These are phyloP conservation scores for Leishmania mexicana DNA, from an alignment of 208 protist species.

Conservation along the genomic window DNA sequence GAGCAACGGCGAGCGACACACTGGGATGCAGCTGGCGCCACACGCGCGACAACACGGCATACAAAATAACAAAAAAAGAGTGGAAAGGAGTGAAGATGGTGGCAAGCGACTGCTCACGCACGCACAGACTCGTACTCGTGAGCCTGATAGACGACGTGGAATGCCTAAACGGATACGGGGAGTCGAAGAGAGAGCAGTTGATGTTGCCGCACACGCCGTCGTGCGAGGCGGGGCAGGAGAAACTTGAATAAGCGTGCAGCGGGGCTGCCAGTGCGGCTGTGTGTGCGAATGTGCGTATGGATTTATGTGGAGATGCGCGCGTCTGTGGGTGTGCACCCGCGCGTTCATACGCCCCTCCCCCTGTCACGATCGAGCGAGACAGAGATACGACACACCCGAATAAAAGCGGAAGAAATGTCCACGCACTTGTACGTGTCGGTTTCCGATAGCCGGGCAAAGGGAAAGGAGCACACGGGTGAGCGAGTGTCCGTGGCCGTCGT, in stretches of 20 bases:
- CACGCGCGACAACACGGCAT: not conserved
- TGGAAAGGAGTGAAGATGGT: not conserved
- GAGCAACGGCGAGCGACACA: not conserved
- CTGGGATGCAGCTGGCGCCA: not conserved
- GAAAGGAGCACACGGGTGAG: not conserved
- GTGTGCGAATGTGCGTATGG: not conserved
- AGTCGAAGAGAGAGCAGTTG: not conserved
- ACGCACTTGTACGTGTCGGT: not conserved
- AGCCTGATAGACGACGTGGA: not conserved
- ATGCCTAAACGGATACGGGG: not conserved
- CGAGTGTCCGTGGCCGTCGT: not conserved
- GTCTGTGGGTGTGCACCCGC: too few relatives aligned
- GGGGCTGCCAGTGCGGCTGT: not conserved
- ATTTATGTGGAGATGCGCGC: not conserved
- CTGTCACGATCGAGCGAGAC: not conserved
- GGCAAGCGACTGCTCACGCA: not conserved
- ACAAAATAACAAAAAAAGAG: not conserved
- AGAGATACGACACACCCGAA: not conserved
- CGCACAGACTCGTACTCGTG: not conserved
- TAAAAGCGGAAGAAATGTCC: not conserved
- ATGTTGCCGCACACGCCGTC: not conserved
- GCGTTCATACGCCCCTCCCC: not conserved
- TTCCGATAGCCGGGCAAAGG: not conserved
- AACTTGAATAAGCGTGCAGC: not conserved
- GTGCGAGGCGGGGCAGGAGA: not conserved